These are phyloP conservation scores for Passiflora organensis DNA, from an alignment of 345 rosid species.

Conservation along the genomic window DNA sequence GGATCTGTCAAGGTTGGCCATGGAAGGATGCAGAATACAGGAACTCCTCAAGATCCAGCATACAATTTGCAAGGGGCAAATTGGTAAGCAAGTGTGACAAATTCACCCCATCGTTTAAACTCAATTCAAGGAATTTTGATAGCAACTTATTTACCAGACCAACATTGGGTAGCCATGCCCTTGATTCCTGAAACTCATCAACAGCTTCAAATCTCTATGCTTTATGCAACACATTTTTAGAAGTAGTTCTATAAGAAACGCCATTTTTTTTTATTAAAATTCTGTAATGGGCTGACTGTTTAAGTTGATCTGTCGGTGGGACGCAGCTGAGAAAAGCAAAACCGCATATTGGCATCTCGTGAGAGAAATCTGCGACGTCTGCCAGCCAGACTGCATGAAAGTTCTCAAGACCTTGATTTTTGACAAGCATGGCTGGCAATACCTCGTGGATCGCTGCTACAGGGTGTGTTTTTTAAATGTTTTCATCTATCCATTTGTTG, in stretches of 20 bases:
- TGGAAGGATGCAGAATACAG: not conserved
- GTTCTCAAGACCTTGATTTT: conserved; percentile 2
- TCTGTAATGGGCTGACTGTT: too few species aligned
- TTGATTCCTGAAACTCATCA: too few species aligned
- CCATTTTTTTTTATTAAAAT: too few species aligned
- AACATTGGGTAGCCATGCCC: too few species aligned
- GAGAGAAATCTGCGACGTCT: too few species aligned
- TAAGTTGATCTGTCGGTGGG: not conserved
- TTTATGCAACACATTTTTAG: too few species aligned
- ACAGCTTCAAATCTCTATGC: too few species aligned
- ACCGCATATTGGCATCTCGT: not conserved
- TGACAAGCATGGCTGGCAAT: not conserved
- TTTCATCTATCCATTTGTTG: not conserved
- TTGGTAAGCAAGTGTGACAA: not conserved
- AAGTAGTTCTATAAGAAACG: not conserved
- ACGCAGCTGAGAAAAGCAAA: conserved; percentile 4
- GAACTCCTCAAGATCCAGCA: not conserved
- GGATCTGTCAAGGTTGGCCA: not conserved
- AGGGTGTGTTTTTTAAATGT: conserved; percentile 16
- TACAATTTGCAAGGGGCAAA: not conserved
- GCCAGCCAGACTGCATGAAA: not conserved
- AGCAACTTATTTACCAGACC: too few species aligned
- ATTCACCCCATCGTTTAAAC: not conserved
- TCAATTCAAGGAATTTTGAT: too few species aligned
- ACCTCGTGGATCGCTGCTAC: not conserved